Base-by-base conservation (phyloP, 2,329 filamentous ascomycete genomes). In the Trichophyton rubrum region DNA sequence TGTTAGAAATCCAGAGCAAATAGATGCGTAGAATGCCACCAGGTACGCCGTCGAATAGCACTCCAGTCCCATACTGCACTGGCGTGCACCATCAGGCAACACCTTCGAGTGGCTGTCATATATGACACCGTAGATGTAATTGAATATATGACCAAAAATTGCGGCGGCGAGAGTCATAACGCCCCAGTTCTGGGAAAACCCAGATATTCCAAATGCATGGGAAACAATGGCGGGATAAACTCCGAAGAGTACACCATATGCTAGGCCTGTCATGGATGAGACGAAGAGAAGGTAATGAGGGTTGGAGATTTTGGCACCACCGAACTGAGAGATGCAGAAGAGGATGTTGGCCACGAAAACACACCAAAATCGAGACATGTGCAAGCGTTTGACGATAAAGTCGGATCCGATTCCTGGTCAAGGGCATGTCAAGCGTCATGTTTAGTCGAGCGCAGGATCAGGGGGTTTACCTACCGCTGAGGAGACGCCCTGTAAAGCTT, bases 111-210 rank as follows among this genome's bases (percentile, higher is more conserved):
- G 90, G 7, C 77, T 76, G 71, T 99, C 93, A 67, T 90, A 95
- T 0, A 96, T 85, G 15, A 73, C 75, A 56, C 93, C 93, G 71
- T 97, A 99, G 61, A 93, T 84, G 1, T 96, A 75, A 70, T 97
- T 99, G 79, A 95, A 97, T 22, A 96, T 73, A 67, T 97, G 95
- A 57, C 90, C 91, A 7, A 86, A 90, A 30, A 96, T 74, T 2
- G 96, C 89, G 0, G 92, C 91, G 2, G 89, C 87, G 56, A 96
- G 78, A 0, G 90, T 96, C 85, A 99, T 95, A 67, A 88, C 87
- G 13, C 93, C 93, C 92, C 93, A 99, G 69, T 97, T 99, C 70
- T 96, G 89, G 60, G 87, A 90, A 55, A 99, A 79, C 1, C 91
- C 92, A 63, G 86, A 82, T 27, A 96, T 87, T 6, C 93, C 93